These are phyloP conservation scores for Simmondsia chinensis DNA, from an alignment of 148 eudicot genomes.

Conservation along the genomic window DNA sequence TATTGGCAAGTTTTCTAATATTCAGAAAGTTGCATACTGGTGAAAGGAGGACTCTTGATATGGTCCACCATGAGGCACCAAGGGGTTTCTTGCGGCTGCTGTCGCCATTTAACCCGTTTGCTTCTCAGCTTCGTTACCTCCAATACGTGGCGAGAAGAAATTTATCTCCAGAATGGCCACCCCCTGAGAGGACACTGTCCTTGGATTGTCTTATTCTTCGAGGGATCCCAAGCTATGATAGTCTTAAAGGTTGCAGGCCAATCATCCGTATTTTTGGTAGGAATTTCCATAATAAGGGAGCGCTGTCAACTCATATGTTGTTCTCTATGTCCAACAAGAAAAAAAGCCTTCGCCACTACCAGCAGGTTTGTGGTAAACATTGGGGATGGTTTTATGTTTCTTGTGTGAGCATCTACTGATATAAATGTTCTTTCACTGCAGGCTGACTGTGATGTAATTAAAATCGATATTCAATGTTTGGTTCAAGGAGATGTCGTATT, in stretches of 20 bases:
- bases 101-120: slow-evolving; percentile 89
- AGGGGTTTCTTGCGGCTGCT: slow-evolving; percentile 76
- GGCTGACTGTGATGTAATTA: slow-evolving; percentile 95
- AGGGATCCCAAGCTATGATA: slow-evolving; percentile 78
- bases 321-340: slow-evolving; percentile 84
- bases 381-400: slow-evolving; percentile 1
- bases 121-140: slow-evolving; percentile 94
- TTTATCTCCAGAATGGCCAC: slow-evolving; percentile 93
- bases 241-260: slow-evolving; percentile 81
- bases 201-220: slow-evolving; percentile 93
- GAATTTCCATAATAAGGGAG: slow-evolving; percentile 77
- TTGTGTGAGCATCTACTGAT: slow-evolving; percentile 11
- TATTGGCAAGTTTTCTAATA: slow-evolving; percentile 78
- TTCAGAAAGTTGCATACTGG: slow-evolving; percentile 78
- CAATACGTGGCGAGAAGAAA: slow-evolving; percentile 91
- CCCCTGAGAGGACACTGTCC: slow-evolving; percentile 80
- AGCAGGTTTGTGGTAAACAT: slow-evolving; percentile 43
- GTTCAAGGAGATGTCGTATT: slow-evolving; percentile 97
- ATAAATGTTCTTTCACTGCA: slow-evolving; percentile 24
- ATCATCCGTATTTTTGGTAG: slow-evolving; percentile 88
- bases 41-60: slow-evolving; percentile 83
- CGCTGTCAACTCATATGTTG: slow-evolving; percentile 78
- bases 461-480: slow-evolving; percentile 90
- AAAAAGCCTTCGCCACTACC: slow-evolving; percentile 68
- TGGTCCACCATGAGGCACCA: slow-evolving; percentile 93